phyloP scores from a whole-genome alignment of 306 rosid species.

The barrel medic (Medicago truncatula) region MtrunA17r5.0-ANR NC_053046.1:26595501-26596000 shows the following conservation, averaged over 20 bases:
- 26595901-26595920: not conserved
- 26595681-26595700: not conserved
- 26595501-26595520: constrained; percentile 8
- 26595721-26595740: not conserved
- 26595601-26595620: not conserved
- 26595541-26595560: not conserved
- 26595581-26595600: not conserved
- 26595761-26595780: not conserved
- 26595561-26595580: not conserved
- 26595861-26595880: not conserved
- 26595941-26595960: not conserved
- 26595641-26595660: not conserved
- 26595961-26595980: not conserved
- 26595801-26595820: not conserved
- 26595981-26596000: not conserved
- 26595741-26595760: not conserved
- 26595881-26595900: not conserved
- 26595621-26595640: not conserved
- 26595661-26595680: not conserved
- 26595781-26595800: not conserved
- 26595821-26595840: not conserved
- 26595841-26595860: not conserved
- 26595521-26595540: not conserved
- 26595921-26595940: not conserved
- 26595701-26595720: not conserved